Evolutionary conservation across 2,329 filamentous ascomycete genomes (phyloP).

Genomic region (Plenodomus tracheiphilus): DNA sequence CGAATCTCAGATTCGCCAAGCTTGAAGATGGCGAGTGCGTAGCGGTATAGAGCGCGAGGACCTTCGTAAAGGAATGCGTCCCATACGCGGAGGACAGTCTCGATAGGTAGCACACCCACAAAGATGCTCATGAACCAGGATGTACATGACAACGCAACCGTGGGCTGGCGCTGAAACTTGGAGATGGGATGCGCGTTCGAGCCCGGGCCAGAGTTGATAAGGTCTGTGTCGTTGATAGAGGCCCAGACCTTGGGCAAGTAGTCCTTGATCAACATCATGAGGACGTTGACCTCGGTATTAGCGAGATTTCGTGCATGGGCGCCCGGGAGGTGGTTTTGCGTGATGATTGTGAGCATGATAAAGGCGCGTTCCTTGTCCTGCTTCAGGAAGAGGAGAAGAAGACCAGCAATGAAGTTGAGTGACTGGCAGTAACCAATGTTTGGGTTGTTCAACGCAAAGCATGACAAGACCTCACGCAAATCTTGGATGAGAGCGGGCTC

Average conservation of each 20-base stretch:
- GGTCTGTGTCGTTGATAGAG: conserved; percentile 80
- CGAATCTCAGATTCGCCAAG: conserved; percentile 76
- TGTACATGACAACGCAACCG: conserved; percentile 89
- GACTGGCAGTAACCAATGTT: conserved; percentile 94
- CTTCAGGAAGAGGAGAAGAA: conserved; percentile 82
- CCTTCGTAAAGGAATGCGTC: conserved; percentile 96
- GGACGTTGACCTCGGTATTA: conserved; percentile 89
- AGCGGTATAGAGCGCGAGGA: conserved; percentile 88
- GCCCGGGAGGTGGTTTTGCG: conserved; percentile 81
- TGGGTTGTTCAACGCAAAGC: conserved; percentile 89
- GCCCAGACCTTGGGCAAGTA: conserved; percentile 81
- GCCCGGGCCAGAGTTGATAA: conserved; percentile 41
- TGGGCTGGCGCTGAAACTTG: conserved; percentile 65
- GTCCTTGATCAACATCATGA: conserved; percentile 85
- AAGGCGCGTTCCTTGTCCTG: conserved; percentile 88
- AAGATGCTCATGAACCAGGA: conserved; percentile 99
- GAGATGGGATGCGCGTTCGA: conserved; percentile 39
- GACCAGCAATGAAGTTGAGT: conserved; percentile 89
- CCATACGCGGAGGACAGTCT: conserved; percentile 91
- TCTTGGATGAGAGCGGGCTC: conserved; percentile 81
- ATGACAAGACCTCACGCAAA: conserved; percentile 81
- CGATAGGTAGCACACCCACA: conserved; percentile 88
- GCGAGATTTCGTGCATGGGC: conserved; percentile 90
- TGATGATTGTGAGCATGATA: conserved; percentile 91
- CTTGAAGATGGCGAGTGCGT: conserved; percentile 90